Base-by-base conservation (phyloP, 2,329 filamentous ascomycete genomes). In the Phialophora macrospora region DNA sequence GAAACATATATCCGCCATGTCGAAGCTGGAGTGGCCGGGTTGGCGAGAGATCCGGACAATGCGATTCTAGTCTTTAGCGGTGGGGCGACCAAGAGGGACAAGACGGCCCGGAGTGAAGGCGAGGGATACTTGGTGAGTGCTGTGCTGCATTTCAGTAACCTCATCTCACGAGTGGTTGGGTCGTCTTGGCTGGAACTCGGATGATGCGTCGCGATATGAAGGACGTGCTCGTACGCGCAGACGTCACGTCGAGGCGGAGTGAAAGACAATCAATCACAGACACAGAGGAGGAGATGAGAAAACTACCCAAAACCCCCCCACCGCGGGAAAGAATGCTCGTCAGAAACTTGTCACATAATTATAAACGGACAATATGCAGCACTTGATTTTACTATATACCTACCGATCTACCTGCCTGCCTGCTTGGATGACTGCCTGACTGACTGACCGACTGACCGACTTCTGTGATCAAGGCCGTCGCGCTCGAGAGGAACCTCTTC, bases 1-100 rank as follows among this genome's bases (percentile, higher is more conserved):
- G 84, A 85, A 5, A 96, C 92, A 0, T 97, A 94, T 74, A 83
- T 90, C n/a, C 78, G 84, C 48, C 93, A 97, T 76, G 86, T 92
- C 69, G 83, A 86, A 69, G 84, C 85, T 0, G 91, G 90, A 0
- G 74, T 93, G 5, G 22, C 32, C 26, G 54, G 52, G 34, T 77
- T 92, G 7, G 77, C 77, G 0, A 73, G 79, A 22, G 82, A 84
- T 71, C 73, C 75, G 0, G 70, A 73, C 26, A 28, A 52, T 6
- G 81, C 82, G 1, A 74, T 90, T 11, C 79, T 96, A 46, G 79
- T 90, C 6, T 90, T 95, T 75, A 93, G 90, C 1, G 92, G 92
- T 83, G 92, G 81, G 30, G 60, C 68, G 34, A 71, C 69, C 2
- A 71, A 71, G 57, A 17, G 8, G 14, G 54, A 58, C 5, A 58